These are phyloP conservation scores for Bimuria novae-zelandiae DNA, from an alignment of 2,329 filamentous ascomycete genomes.

Conservation along the genomic window DNA sequence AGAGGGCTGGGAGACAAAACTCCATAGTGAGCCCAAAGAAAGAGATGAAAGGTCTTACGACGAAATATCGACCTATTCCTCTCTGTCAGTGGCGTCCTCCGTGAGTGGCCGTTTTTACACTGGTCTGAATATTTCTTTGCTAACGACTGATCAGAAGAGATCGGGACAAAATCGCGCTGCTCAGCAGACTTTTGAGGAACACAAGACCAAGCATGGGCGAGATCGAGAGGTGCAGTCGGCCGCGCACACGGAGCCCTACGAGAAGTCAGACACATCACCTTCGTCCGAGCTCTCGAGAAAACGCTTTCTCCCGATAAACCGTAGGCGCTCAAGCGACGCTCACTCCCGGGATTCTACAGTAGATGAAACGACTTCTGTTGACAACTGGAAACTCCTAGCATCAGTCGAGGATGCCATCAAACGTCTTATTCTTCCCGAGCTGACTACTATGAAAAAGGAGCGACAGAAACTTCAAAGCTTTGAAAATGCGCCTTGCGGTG, in stretches of 20 bases:
- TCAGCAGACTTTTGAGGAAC: too few relatives aligned
- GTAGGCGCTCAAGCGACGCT: conserved; percentile 42
- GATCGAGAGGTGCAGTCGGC: too few relatives aligned
- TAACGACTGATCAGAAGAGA: too few relatives aligned
- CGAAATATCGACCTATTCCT: too few relatives aligned
- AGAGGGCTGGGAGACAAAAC: neutral
- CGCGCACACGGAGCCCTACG: too few relatives aligned
- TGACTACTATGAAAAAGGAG: conserved; percentile 88
- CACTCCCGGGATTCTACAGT: conserved; percentile 66
- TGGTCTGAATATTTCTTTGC: too few relatives aligned
- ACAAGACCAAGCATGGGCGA: too few relatives aligned
- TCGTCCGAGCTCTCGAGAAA: too few relatives aligned
- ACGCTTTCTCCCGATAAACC: neutral
- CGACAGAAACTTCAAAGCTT: conserved; percentile 73
- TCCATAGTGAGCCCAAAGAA: neutral
- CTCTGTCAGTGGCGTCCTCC: neutral
- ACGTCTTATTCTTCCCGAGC: conserved; percentile 84
- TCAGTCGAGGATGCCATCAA: conserved; percentile 93
- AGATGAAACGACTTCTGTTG: conserved; percentile 70
- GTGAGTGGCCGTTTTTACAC: too few relatives aligned
- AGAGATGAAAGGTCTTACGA: neutral
- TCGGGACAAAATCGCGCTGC: too few relatives aligned
- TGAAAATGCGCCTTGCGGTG: neutral
- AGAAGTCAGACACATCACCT: too few relatives aligned
- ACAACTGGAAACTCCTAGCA: conserved; percentile 86